Base-by-base conservation (phyloP, 164 flowering plant species). In the Nymphaea colorata region DNA sequence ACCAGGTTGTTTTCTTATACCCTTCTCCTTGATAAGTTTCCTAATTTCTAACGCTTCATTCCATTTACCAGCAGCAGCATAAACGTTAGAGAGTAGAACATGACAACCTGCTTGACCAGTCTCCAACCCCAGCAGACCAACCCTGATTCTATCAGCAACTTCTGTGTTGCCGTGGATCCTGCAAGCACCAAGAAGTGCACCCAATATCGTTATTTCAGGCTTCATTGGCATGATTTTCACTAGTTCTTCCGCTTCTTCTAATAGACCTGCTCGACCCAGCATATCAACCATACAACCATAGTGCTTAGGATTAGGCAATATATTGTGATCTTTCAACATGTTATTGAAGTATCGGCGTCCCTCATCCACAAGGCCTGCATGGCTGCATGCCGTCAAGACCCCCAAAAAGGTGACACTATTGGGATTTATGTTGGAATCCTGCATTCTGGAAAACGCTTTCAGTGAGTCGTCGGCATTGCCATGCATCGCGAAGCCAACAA, bases 141-240 rank as follows among this genome's bases (percentile, higher is more conserved):
- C 66, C 2, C 74, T 59, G 44, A 73, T 11, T 69, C 67, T 57
- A 42, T 71, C 68, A 36, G 76, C 79, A 59, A 69, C 47, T 44
- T 42, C 15, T 41, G 64, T 66, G 51, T 71, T 43, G 3, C 77
- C 72, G 53, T 74, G 75, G 51, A 77, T 71, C 71, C 68, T 77
- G 45, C 79, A 77, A 53, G 79, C 79, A 68, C 79, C 73, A 8
- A 77, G 68, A 65, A 77, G 43, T 68, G 79, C 69, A 51, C 77
- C 77, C 68, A 74, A 60, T 47, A 74, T 69, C 75, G 66, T 74
- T 45, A 66, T 67, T 61, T 77, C 79, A 25, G 79, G 77, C 16
- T 77, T 61, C 75, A 69, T 69, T 16, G 75, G 72, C 79, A 74
- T 74, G 25, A 61, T 60, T 69, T 51, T 69, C 59, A 74, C 66